Evolutionary conservation across 176 grass and related monocot genomes (phyloP), one percentile per base, ranked within the genome.

Genomic region (Bolboschoenus planiculmis): DNA sequence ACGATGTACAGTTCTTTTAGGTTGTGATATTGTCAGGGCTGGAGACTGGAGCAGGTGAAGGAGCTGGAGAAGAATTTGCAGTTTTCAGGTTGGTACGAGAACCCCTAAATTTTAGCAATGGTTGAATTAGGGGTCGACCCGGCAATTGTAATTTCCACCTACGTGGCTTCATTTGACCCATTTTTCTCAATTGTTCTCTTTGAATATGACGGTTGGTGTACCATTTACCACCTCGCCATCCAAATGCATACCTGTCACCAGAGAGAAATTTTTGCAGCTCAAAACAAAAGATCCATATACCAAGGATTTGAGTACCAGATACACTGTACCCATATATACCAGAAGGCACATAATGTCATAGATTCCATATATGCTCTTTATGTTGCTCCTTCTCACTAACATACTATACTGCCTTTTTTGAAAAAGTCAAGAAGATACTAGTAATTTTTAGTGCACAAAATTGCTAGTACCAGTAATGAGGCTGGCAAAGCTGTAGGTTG

Each of bases 161-260:
- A 16, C 62, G 85, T 1, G 92, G 87, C 59, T 93, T 97, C 15
- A 92, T 86, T 36, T 97, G 95, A 56, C 92, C 92, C 90, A 90
- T 78, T 58, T 88, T 56, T 89, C 92, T 93, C 50, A 90, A 88
- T 61, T 97, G 90, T 84, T 97, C 95, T 78, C 87, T 89, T 23
- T 84, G 87, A 65, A 92, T 84, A 33, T 58, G 58, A 75, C 95
- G 84, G 20, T 85, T 86, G 27, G 87, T 21, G 1, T 97, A 93
- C 95, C 92, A 93, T 56, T 81, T 80, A 56, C 95, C 92, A n/a
- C 95, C 81, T 8, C 95, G 90, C 95, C 95, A 91, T n/a, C 95
- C 95, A 16, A 97, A 56, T 33, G 75, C 75, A n/a, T 91, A 97
- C 64, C 92, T 97, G 90, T 39, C 60, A 84, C 1, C 16, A 34